Base-by-base conservation (phyloP, 495 filamentous ascomycete genomes). In the Penicillium crystallinum region DNA sequence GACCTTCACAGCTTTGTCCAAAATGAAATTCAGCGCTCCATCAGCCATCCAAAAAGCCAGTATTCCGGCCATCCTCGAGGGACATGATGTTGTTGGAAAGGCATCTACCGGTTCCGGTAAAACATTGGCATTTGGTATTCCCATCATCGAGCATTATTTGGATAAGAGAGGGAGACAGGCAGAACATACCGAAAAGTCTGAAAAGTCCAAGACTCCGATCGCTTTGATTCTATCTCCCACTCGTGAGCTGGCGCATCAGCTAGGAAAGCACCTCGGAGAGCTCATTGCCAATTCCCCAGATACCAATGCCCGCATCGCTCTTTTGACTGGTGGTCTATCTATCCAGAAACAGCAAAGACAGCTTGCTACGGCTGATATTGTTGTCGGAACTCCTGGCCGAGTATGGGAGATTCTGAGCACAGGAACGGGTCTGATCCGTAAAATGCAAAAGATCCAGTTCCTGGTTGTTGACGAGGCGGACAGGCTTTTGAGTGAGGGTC, bases 61-160 rank as follows among this genome's bases (percentile, higher is more conserved):
- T 14, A 91, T 97, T 65, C 89, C 91, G 1, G 77, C 87, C 38
- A 89, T 96, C 36, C 59, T 97, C 6, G 81, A 88, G 12, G 90
- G 89, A 4, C 83, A 92, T 45, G 93, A 98, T 63, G 86, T 95
- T 33, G 84, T 98, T 55, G 93, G 93, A 42, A 90, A 97, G 41
- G 93, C 93, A 47, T 92, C 96, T 58, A 98, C 93, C 0, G 93
- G 93, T 18, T 97, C 93, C 3, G 93, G 93, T 57, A 98, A 98
- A 73, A 98, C 93, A 9, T 81, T 97, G 55, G 92, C 93, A n/a
- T 98, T 97, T 64, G 84, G 90, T 18, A 53, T 77, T 80, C 59
- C 74, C 54, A 77, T 80, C 21, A 61, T 76, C 30, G 73, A 79
- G 44, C 60, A 77, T 49, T 79, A 72, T n/a, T 53, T 79, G 8